Conservation (phyloP, 371 early-diverging fungal genomes). For the Fennellomyces sp. region DNA sequence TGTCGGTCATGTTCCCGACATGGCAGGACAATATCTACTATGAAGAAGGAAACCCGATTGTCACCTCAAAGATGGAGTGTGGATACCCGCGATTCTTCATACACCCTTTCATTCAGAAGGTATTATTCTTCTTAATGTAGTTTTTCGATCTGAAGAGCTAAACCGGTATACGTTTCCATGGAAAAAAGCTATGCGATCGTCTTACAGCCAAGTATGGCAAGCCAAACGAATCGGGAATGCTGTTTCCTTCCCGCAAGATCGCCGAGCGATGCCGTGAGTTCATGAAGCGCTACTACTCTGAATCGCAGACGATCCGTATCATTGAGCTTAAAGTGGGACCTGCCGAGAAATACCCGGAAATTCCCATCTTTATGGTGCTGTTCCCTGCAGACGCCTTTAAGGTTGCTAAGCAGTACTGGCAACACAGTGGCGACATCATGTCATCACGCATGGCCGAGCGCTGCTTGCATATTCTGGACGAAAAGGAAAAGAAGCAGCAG, state of each 20-base stretch:
- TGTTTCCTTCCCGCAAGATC: slow-evolving; percentile 74
- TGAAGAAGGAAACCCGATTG: slow-evolving; percentile 83
- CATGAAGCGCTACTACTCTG: slow-evolving; percentile 52
- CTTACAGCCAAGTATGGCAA: slow-evolving; percentile 71
- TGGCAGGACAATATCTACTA: slow-evolving; percentile 93
- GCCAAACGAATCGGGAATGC: slow-evolving; percentile 65
- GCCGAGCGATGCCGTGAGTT: slow-evolving; percentile 76
- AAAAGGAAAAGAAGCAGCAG: slow-evolving; percentile 29
- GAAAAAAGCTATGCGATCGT: slow-evolving; percentile 28
- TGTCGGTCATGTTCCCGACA: slow-evolving; percentile 91
- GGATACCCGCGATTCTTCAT: slow-evolving; percentile 97
- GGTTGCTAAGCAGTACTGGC: slow-evolving; percentile 92
- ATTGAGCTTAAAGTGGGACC: slow-evolving; percentile 64
- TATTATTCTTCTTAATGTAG: slow-evolving; percentile 20
- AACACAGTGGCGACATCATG: slow-evolving; percentile 90
- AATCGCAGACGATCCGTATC: slow-evolving; percentile 51
- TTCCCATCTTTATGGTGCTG: slow-evolving; percentile 70
- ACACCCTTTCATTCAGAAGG: slow-evolving; percentile 70
- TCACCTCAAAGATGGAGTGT: slow-evolving; percentile 72
- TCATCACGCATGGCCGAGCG: slow-evolving; percentile 88
- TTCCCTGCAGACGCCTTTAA: slow-evolving; percentile 71
- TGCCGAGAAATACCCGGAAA: slow-evolving; percentile 25
- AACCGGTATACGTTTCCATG: not conserved
- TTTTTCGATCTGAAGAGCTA: not conserved
- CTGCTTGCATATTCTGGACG: slow-evolving; percentile 69